A percentile compares a stretch with the other conserved stretches of the same genome.
These are phyloP conservation scores for Citrus glauca DNA, from an alignment of 345 rosid species.

Conservation along the genomic window DNA sequence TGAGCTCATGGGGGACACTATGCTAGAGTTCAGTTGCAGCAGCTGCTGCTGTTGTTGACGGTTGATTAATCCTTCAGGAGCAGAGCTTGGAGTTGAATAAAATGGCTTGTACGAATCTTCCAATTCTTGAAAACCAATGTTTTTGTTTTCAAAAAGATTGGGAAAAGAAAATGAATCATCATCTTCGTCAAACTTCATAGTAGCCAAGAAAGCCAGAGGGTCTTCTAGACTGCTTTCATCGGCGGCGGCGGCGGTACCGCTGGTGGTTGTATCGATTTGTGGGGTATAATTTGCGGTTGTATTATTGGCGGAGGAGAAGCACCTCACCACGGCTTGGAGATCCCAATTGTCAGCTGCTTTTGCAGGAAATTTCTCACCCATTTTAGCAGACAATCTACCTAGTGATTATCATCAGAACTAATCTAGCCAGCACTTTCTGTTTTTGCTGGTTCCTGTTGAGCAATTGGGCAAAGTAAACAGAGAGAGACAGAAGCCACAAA, in stretches of 20 bases:
- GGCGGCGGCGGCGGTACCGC: not conserved
- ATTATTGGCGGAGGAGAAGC: slow-evolving; percentile 41
- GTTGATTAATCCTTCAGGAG: slow-evolving; percentile 13
- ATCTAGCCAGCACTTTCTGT: not conserved
- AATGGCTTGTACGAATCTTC: slow-evolving; percentile 58
- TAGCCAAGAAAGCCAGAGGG: slow-evolving; percentile 31
- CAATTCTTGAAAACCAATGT: slow-evolving; percentile 38
- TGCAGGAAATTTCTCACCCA: slow-evolving; percentile 3
- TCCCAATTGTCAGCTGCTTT: slow-evolving; percentile 71
- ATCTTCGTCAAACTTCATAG: slow-evolving; percentile 36
- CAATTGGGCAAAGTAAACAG: slow-evolving; percentile 16
- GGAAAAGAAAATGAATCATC: slow-evolving; percentile 36
- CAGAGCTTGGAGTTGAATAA: slow-evolving; percentile 23
- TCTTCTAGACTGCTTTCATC: slow-evolving; percentile 1
- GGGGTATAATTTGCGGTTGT: not conserved
- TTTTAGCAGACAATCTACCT: slow-evolving; percentile 16
- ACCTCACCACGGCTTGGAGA: slow-evolving; percentile 70
- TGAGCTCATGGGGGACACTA: not conserved
- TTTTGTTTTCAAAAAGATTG: slow-evolving; percentile 10
- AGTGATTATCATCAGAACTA: slow-evolving; percentile 13
- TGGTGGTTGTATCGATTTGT: not conserved
- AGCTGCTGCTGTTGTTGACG: slow-evolving; percentile 22
- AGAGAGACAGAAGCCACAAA: slow-evolving; percentile 28
- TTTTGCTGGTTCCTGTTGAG: not conserved
- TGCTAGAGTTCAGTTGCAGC: slow-evolving; percentile 10